Evolutionary conservation across 495 filamentous ascomycete species (phyloP), one percentile per base, ranked within the genome.

Genomic region (Penicillium desertorum): DNA sequence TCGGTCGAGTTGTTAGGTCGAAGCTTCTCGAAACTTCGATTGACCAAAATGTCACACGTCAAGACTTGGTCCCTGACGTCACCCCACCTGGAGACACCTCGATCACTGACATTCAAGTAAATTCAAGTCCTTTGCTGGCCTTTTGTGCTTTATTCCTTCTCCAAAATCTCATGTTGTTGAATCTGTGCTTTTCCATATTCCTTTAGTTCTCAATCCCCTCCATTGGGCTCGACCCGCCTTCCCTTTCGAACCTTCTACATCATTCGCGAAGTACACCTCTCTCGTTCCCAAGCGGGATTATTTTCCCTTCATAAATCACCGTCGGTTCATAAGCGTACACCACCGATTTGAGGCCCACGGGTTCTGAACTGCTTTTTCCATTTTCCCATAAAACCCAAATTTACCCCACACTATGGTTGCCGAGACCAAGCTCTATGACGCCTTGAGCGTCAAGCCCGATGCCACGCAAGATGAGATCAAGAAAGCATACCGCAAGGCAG

Each of bases 381-480:
- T 27, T 51, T 56, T 50, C 27, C 32, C 44, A 23, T 45, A 43
- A 59, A 63, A 58, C 57, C 58, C 60, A 60, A 57, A 61, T 61
- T 49, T 34, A 63, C 39, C 51, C 56, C 51, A 45, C 54, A 62
- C 61, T 30, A 96, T 96, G 91, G 89, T 92, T 47, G 87, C 88
- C 57, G 91, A 96, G 75, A 90, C 87, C 16, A 93, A 90, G 67
- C 81, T 96, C 46, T 96, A 96, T 73, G 88, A 95, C 71, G 73
- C 80, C 39, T 76, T 96, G 46, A 80, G 81, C 69, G 71, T 96
- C 77, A 88, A 87, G 64, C 83, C 94, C 11, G 82, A 85, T 52
- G 90, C 93, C 4, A 82, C 83, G 3, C 88, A 92, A 66, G 94
- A 97, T 67, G 92, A 98, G 55, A 94, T 99, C 73, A 97, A 96